phyloP scores from a whole-genome alignment of 331 rosid genomes.

The Stylosanthes scabra region DNA sequence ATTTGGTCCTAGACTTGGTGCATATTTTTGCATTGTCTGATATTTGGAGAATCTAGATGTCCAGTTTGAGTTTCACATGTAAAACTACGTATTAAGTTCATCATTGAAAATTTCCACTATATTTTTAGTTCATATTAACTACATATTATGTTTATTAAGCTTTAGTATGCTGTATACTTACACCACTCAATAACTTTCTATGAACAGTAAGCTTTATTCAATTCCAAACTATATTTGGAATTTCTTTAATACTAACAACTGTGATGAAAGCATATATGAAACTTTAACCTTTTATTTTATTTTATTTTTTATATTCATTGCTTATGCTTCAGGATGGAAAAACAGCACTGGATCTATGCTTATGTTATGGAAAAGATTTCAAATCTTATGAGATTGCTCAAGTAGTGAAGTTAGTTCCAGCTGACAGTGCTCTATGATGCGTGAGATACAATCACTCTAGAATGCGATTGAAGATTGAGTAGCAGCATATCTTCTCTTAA shows the following conservation, averaged over 20 bases:
- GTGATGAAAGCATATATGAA: neutral
- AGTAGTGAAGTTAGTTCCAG: constrained; percentile 66
- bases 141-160: too few relatives aligned
- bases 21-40: neutral
- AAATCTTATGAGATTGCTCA: constrained; percentile 84
- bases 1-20: neutral
- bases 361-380: constrained; percentile 91
- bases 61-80: too few relatives aligned
- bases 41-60: neutral
- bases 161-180: too few relatives aligned
- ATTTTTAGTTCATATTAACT: too few relatives aligned
- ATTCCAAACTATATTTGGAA: too few relatives aligned
- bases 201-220: too few relatives aligned
- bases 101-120: too few relatives aligned
- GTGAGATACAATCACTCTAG: constrained; percentile 6
- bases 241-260: neutral
- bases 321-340: constrained; percentile 77
- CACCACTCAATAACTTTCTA: too few relatives aligned
- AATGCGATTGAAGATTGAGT: constrained; percentile 26
- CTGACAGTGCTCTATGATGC: constrained; percentile 44
- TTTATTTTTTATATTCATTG: constrained; percentile 3
- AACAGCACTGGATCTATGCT: constrained; percentile 76
- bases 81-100: too few relatives aligned
- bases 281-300: neutral
- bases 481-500: constrained; percentile 2